Conservation (phyloP, 345 rosid species). For the Balakata baccata region DNA sequence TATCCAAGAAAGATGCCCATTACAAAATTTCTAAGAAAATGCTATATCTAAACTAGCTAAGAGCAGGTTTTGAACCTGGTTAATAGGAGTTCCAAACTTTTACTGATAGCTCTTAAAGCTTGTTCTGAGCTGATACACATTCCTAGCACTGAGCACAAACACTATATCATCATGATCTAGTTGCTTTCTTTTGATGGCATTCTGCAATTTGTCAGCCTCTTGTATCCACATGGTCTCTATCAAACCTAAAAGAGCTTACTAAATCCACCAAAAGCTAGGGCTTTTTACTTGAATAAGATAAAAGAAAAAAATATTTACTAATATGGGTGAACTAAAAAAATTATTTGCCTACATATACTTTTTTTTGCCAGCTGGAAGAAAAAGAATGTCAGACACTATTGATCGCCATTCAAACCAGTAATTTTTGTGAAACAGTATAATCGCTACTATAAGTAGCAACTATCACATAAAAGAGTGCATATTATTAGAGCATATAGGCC, state of each 20-base stretch:
- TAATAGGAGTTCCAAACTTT: slow-evolving; percentile 47
- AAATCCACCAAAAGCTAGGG: slow-evolving; percentile 69
- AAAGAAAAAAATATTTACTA: too few relatives aligned
- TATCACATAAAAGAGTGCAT: too few relatives aligned
- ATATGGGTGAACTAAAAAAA: too few relatives aligned
- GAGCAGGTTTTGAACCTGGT: slow-evolving; percentile 47
- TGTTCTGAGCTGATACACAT: slow-evolving; percentile 63
- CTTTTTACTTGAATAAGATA: too few relatives aligned
- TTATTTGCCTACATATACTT: too few relatives aligned
- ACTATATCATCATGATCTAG: slow-evolving; percentile 60
- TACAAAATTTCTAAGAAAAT: background rate
- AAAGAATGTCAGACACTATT: too few relatives aligned
- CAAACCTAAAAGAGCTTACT: slow-evolving; percentile 72
- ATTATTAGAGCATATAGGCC: too few relatives aligned
- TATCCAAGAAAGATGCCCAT: background rate
- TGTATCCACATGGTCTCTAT: slow-evolving; percentile 50
- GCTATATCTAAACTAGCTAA: background rate
- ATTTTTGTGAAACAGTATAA: too few relatives aligned
- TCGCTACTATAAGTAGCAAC: too few relatives aligned
- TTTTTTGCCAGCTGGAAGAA: too few relatives aligned
- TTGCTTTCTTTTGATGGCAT: slow-evolving; percentile 54
- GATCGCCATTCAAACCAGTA: too few relatives aligned
- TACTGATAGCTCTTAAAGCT: slow-evolving; percentile 62
- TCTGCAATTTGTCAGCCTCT: slow-evolving; percentile 60
- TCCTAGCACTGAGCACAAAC: slow-evolving; percentile 64